Conservation (phyloP, 768 basidiomycete species). For the Mycena kentingensis region DNA sequence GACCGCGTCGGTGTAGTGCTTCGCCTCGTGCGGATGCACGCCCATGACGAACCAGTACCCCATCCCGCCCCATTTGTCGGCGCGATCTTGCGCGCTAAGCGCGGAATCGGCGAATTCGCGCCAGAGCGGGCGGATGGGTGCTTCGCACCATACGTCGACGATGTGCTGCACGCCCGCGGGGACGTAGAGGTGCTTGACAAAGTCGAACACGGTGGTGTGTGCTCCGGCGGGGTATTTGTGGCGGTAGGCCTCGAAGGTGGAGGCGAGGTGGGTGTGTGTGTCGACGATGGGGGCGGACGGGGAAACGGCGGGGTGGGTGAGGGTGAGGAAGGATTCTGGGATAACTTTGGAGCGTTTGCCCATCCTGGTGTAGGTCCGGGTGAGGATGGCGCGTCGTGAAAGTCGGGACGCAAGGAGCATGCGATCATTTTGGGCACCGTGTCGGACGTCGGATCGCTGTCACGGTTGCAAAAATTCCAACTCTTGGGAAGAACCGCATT, state of each 20-base stretch:
- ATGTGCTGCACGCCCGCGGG: conserved; percentile 62
- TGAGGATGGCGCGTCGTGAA: too few relatives aligned
- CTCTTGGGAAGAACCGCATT: too few relatives aligned
- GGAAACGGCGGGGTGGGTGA: conserved; percentile 34
- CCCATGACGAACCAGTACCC: conserved; percentile 87
- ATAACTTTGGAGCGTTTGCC: conserved; percentile 3
- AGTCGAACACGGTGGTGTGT: conserved; percentile 62
- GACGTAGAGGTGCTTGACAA: conserved; percentile 62
- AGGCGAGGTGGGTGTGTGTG: conserved; percentile 83
- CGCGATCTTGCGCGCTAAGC: conserved; percentile 47
- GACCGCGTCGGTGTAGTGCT: conserved; percentile 62
- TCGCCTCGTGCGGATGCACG: conserved; percentile 64
- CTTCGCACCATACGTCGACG: conserved; percentile 91
- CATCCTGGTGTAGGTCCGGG: too few relatives aligned
- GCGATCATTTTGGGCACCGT: too few relatives aligned
- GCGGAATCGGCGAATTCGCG: conserved; percentile 75
- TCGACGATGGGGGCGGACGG: conserved; percentile 58
- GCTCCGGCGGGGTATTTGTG: conserved; percentile 60
- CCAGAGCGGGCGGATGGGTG: conserved; percentile 65
- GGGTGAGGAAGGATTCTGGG: conserved; percentile 35
- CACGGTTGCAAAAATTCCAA: too few relatives aligned
- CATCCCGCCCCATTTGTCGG: conserved; percentile 61
- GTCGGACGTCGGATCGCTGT: too few relatives aligned
- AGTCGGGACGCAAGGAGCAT: too few relatives aligned
- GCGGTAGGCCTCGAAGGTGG: conserved; percentile 68